Evolutionary conservation across 2,329 filamentous ascomycete genomes (phyloP).

Genomic region (Penicillium polonicum): DNA sequence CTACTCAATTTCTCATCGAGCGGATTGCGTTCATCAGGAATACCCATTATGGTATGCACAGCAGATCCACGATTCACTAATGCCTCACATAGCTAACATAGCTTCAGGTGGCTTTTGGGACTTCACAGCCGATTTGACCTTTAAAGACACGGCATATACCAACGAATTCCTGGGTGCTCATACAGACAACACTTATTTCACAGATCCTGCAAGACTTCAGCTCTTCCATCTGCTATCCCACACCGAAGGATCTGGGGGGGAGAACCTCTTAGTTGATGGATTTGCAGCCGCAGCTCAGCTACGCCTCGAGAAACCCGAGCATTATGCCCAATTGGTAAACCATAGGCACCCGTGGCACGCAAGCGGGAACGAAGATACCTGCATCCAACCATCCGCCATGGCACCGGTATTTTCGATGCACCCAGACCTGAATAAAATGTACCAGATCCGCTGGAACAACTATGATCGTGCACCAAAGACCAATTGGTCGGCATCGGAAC

Average conservation of each 20-base stretch:
- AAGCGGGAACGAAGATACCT: constrained; percentile 80
- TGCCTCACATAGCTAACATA: constrained; percentile 1
- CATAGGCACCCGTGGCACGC: constrained; percentile 72
- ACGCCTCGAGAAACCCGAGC: constrained; percentile 51
- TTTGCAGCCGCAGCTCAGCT: constrained; percentile 70
- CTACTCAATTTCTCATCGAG: constrained; percentile 72
- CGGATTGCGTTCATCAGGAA: constrained; percentile 82
- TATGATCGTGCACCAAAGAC: constrained; percentile 75
- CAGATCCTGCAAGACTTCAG: constrained; percentile 85
- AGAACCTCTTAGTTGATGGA: constrained; percentile 81
- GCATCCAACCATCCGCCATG: constrained; percentile 67
- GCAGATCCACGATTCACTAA: background rate
- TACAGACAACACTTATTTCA: constrained; percentile 96
- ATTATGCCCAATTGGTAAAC: constrained; percentile 58
- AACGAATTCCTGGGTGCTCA: constrained; percentile 78
- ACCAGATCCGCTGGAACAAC: constrained; percentile 88
- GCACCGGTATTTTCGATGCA: constrained; percentile 72
- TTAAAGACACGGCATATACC: constrained; percentile 90
- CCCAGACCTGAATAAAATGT: constrained; percentile 44
- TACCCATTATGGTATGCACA: constrained; percentile 76
- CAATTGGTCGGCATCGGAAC: constrained; percentile 49
- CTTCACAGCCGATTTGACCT: constrained; percentile 83
- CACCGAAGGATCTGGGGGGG: constrained; percentile 63
- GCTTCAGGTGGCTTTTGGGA: constrained; percentile 68
- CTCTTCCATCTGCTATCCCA: constrained; percentile 90